These are phyloP conservation scores for Fusarium metavorans DNA, from an alignment of 2,329 filamentous ascomycete genomes.

Conservation along the genomic window DNA sequence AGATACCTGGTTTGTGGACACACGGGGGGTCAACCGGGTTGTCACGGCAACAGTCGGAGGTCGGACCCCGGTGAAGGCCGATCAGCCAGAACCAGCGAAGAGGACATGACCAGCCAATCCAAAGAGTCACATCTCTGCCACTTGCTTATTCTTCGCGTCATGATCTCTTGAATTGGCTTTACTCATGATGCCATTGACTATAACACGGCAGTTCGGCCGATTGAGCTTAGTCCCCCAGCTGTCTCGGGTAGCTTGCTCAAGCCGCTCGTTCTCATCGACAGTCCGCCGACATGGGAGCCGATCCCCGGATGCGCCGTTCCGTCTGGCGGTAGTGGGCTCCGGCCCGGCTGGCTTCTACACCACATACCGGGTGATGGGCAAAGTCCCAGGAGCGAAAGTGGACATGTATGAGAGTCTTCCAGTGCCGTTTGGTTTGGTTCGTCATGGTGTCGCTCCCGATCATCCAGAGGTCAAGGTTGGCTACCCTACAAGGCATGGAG, in stretches of 20 bases:
- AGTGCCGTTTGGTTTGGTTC: slow-evolving; percentile 90
- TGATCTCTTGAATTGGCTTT: not conserved
- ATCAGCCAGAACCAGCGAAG: not conserved
- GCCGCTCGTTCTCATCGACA: slow-evolving; percentile 25
- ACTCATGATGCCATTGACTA: slow-evolving; percentile 22
- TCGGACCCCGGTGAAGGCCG: slow-evolving; percentile 20
- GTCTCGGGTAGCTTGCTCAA: slow-evolving; percentile 2
- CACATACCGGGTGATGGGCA: slow-evolving; percentile 84
- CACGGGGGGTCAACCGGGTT: slow-evolving; percentile 28
- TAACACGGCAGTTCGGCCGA: slow-evolving; percentile 15
- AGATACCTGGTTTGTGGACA: slow-evolving; percentile 28
- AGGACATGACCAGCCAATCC: not conserved
- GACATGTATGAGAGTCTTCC: slow-evolving; percentile 98
- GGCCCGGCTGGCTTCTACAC: slow-evolving; percentile 98
- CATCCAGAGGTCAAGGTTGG: slow-evolving; percentile 96
- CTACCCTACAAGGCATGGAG: slow-evolving; percentile 12
- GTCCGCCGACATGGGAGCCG: slow-evolving; percentile 18
- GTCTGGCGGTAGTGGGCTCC: slow-evolving; percentile 90
- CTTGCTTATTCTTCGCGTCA: slow-evolving; percentile 3
- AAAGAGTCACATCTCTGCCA: slow-evolving; percentile 27
- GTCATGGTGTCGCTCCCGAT: slow-evolving; percentile 97
- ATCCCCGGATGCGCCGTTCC: slow-evolving; percentile 67
- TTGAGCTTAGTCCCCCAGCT: not conserved
- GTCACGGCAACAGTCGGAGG: slow-evolving; percentile 43
- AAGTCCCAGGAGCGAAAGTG: slow-evolving; percentile 76